A percentile compares a stretch with the other conserved stretches of the same genome.
Evolutionary conservation across 768 basidiomycete genomes (phyloP).

Genomic region (Hydnomerulius pinastri): DNA sequence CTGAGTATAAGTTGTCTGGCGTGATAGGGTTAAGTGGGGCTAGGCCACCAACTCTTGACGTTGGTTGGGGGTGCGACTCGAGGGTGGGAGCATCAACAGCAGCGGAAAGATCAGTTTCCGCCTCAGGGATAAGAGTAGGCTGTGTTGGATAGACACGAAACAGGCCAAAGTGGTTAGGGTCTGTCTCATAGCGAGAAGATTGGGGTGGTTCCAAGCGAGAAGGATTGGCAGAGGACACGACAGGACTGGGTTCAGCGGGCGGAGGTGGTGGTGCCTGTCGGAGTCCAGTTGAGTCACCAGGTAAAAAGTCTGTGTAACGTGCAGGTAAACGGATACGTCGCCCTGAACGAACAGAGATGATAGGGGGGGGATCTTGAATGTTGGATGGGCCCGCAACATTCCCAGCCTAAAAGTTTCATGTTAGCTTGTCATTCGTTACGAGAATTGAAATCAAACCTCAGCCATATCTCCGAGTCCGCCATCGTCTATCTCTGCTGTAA

Average conservation of each 20-base stretch:
- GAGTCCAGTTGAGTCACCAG: background rate
- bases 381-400: too few species aligned
- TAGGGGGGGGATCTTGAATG: background rate
- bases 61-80: background rate
- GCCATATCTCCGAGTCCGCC: too few species aligned
- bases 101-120: background rate
- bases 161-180: slow-evolving; percentile 2
- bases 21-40: background rate
- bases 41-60: background rate
- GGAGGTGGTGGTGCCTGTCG: background rate
- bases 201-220: too few species aligned
- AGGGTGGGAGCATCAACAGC: slow-evolving; percentile 1
- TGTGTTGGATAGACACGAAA: slow-evolving; percentile 5
- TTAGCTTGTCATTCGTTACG: too few species aligned
- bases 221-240: background rate
- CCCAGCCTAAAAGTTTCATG: too few species aligned
- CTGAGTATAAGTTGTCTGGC: slow-evolving; percentile 3
- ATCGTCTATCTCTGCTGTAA: too few species aligned
- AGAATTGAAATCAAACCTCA: too few species aligned
- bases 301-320: slow-evolving; percentile 4
- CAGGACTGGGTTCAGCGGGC: background rate
- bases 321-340: background rate
- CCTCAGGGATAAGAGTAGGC: background rate
- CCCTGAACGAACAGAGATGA: slow-evolving; percentile 2
- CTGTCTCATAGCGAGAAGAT: background rate